phyloP scores from a whole-genome alignment of 2,329 filamentous ascomycete genomes.

The Chaetomiaceae sp. region DNA sequence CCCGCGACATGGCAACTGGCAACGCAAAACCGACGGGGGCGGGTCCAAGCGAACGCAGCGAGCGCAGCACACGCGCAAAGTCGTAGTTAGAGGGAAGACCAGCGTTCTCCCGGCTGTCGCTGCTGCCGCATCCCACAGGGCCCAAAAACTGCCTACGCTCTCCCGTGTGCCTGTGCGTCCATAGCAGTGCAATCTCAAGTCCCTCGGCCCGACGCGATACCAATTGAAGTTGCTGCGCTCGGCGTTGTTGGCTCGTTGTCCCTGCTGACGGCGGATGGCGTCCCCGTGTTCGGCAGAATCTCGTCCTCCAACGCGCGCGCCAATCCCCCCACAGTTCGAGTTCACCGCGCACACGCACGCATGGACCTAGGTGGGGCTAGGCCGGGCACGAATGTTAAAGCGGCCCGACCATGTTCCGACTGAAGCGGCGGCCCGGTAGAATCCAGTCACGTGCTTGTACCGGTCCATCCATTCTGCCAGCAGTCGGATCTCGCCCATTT shows the following conservation, averaged over 20 bases:
- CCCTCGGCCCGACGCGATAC: background rate
- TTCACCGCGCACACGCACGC: no score
- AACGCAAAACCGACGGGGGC: slow-evolving; percentile 10
- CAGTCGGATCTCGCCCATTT: no score
- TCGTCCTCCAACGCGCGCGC: background rate
- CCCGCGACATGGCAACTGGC: slow-evolving; percentile 17
- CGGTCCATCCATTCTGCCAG: no score
- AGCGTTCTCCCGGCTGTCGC: no score
- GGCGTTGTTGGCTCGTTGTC: background rate
- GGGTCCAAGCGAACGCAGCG: slow-evolving; percentile 9
- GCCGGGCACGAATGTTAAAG: no score
- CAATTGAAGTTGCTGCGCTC: background rate
- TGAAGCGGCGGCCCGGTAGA: no score
- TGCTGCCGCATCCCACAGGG: no score
- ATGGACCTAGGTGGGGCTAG: no score
- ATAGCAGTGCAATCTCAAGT: background rate
- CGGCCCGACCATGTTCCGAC: no score
- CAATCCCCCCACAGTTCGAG: background rate
- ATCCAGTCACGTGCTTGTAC: no score
- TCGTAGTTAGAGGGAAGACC: no score
- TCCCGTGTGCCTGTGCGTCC: slow-evolving; percentile 4
- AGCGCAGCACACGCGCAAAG: no score
- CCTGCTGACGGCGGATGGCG: background rate
- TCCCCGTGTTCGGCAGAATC: background rate
- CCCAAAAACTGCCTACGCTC: background rate